Evolutionary conservation across 192 early-diverging fungal genomes (phyloP).

Genomic region (Jimgerdemannia flammicorona): DNA sequence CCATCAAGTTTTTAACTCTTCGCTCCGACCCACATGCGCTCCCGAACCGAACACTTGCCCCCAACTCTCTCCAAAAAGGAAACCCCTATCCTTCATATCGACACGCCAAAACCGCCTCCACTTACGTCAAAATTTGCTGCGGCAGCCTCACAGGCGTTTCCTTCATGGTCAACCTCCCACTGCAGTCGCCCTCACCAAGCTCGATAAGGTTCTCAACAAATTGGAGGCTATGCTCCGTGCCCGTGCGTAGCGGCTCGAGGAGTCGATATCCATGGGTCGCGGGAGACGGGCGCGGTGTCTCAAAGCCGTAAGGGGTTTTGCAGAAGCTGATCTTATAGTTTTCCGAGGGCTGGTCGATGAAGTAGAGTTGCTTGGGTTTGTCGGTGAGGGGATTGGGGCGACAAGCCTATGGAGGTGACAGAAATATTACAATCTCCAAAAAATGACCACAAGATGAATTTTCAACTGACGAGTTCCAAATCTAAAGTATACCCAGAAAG

Average conservation of each 20-base stretch:
- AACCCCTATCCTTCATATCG: no score
- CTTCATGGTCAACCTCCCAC: background rate
- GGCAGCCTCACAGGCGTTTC: constrained; percentile 15
- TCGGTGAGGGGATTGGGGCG: constrained; percentile 8
- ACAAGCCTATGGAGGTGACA: background rate
- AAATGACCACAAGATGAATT: background rate
- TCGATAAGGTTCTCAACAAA: constrained; percentile 2
- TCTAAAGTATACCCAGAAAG: no score
- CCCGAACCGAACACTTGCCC: no score
- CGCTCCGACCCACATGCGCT: no score
- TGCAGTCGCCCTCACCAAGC: background rate
- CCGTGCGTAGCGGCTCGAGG: no score
- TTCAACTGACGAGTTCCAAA: no score
- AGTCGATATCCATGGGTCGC: no score
- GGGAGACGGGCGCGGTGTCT: background rate
- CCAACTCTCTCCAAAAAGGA: no score
- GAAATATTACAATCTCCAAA: no score
- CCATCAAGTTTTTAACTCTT: no score
- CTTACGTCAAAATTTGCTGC: constrained; percentile 13
- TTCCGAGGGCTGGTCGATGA: background rate
- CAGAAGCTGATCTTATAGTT: constrained; percentile 1
- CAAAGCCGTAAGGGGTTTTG: background rate
- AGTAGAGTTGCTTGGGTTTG: background rate
- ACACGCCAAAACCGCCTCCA: background rate
- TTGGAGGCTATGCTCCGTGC: constrained; percentile 13